These are phyloP conservation scores for Diaporthe caulivora DNA, from an alignment of 2,329 filamentous ascomycete species.

Conservation along the genomic window DNA sequence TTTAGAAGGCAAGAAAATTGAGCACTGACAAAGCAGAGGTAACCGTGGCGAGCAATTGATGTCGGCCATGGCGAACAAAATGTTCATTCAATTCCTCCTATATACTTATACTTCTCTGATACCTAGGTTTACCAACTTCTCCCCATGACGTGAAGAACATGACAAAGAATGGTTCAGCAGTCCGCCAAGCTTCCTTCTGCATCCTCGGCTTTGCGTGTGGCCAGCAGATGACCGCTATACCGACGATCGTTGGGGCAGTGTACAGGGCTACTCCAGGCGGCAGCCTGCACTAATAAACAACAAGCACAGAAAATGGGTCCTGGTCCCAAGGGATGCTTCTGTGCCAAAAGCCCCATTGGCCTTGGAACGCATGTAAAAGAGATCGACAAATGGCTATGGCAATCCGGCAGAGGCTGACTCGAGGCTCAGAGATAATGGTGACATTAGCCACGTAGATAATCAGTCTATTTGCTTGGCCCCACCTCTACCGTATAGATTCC, in stretches of 20 bases:
- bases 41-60: not conserved
- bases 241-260: constrained; percentile 18
- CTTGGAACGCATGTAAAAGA: not conserved
- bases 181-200: constrained; percentile 3
- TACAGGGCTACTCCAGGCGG: not conserved
- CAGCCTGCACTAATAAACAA: not conserved
- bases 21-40: not conserved
- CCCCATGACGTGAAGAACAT: not conserved
- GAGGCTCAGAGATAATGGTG: too few relatives aligned
- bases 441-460: too few relatives aligned
- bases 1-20: not conserved
- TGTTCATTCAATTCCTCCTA: not conserved
- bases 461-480: too few relatives aligned
- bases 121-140: not conserved
- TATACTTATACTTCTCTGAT: not conserved
- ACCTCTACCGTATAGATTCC: too few relatives aligned
- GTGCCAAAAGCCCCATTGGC: too few relatives aligned
- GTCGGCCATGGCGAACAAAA: not conserved
- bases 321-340: not conserved
- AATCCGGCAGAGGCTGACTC: too few relatives aligned
- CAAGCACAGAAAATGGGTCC: not conserved
- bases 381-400: not conserved
- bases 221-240: not conserved
- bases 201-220: not conserved
- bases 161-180: not conserved